Conservation (phyloP, 2,329 filamentous ascomycete species). For the Pseudogymnoascus pannorum region DNA sequence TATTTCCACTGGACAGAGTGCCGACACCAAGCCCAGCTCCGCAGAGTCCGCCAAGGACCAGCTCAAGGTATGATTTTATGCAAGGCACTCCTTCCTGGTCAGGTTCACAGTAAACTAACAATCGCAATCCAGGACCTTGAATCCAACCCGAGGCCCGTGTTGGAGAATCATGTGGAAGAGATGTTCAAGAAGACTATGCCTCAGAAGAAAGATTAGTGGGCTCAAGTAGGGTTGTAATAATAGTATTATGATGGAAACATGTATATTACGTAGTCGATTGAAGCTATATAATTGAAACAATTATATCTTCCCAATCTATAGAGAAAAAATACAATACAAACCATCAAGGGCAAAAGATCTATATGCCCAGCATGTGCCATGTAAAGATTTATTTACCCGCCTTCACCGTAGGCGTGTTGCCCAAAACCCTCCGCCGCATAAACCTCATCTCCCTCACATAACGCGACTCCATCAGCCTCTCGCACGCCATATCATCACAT, state of each 20-base stretch:
- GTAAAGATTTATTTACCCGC: no score
- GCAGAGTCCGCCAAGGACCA: conserved; percentile 45
- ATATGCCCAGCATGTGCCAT: no score
- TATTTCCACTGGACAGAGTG: conserved; percentile 50
- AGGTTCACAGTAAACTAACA: background rate
- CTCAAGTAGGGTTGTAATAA: background rate
- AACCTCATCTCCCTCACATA: no score
- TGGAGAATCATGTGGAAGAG: conserved; percentile 53
- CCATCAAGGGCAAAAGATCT: no score
- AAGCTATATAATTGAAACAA: background rate
- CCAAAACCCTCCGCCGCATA: no score
- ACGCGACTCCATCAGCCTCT: no score
- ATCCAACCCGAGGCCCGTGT: conserved; percentile 59
- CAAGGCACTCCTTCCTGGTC: background rate
- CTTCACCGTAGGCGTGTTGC: no score
- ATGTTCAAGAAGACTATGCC: conserved; percentile 34
- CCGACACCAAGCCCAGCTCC: conserved; percentile 43
- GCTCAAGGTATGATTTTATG: conserved; percentile 37
- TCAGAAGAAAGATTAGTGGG: background rate
- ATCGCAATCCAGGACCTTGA: conserved; percentile 37
- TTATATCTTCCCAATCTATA: background rate
- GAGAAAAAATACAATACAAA: background rate
- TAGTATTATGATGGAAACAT: background rate
- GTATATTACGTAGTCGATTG: background rate
- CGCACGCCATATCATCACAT: no score